Conservation (phyloP, 805 yeast species). For the Torulaspora maleeae region DNA sequence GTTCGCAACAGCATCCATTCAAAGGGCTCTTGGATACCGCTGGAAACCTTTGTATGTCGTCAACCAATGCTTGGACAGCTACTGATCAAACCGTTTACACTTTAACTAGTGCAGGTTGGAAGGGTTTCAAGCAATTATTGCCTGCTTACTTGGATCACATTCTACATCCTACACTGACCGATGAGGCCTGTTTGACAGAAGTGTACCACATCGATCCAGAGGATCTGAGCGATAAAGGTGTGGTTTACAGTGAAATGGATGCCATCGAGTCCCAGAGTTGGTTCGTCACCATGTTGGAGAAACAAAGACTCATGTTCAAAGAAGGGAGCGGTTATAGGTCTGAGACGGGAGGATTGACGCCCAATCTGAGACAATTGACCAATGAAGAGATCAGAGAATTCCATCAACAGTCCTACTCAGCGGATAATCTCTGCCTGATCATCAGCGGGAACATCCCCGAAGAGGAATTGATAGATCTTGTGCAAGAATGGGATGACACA, state of each 20-base stretch:
- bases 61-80: conserved; percentile 95
- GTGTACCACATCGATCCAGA: conserved; percentile 91
- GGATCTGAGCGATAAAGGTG: conserved; percentile 84
- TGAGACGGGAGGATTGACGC: conserved; percentile 89
- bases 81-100: conserved; percentile 95
- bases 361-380: conserved; percentile 66
- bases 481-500: conserved; percentile 57
- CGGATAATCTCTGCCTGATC: conserved; percentile 78
- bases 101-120: conserved; percentile 91
- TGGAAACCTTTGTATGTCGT: conserved; percentile 77
- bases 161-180: conserved; percentile 77
- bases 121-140: conserved; percentile 75
- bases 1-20: conserved; percentile 81
- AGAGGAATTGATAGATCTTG: conserved; percentile 54
- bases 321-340: conserved; percentile 75
- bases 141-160: conserved; percentile 91
- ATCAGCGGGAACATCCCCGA: conserved; percentile 85
- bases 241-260: conserved; percentile 95
- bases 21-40: conserved; percentile 85
- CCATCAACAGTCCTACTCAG: conserved; percentile 67
- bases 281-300: conserved; percentile 56
- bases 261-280: conserved; percentile 78
- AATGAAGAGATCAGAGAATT: conserved; percentile 71
- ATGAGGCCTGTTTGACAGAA: conserved; percentile 87
- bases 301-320: conserved; percentile 53